phyloP scores from a whole-genome alignment of 2,329 filamentous ascomycete species.

The Pyrenophora teres region DNA sequence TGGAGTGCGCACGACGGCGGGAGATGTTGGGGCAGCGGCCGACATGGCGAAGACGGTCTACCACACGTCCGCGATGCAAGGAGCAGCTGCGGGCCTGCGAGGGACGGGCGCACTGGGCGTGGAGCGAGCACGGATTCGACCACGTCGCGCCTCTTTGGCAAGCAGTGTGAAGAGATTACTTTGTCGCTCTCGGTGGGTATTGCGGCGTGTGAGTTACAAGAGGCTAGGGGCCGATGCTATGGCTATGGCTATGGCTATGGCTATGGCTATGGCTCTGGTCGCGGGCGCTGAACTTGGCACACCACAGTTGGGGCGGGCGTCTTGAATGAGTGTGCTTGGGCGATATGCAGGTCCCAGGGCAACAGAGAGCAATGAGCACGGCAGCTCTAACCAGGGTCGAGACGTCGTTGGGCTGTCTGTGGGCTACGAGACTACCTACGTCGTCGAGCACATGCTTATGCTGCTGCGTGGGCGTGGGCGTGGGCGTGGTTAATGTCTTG shows the following conservation, averaged over 20 bases:
- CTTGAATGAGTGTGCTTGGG: background rate
- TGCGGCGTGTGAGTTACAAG: constrained; percentile 5
- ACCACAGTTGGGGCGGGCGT: constrained; percentile 3
- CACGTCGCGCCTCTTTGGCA: constrained; percentile 17
- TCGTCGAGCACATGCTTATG: too few relatives aligned
- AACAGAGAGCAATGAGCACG: constrained; percentile 14
- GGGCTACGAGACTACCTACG: background rate
- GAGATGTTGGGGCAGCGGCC: constrained; percentile 48
- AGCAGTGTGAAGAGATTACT: constrained; percentile 15
- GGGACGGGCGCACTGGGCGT: constrained; percentile 23
- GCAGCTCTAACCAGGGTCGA: constrained; percentile 5
- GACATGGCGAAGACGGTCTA: constrained; percentile 40
- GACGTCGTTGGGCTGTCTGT: background rate
- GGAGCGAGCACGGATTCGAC: constrained; percentile 17
- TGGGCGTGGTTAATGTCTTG: background rate
- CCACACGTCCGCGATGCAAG: constrained; percentile 26
- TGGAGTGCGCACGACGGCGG: constrained; percentile 47
- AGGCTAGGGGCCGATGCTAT: constrained; percentile 22
- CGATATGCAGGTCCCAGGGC: constrained; percentile 15
- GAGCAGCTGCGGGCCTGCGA: constrained; percentile 25
- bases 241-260: constrained; percentile 1
- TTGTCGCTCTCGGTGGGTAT: constrained; percentile 8
- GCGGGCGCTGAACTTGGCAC: constrained; percentile 18
- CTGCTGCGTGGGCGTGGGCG: background rate
- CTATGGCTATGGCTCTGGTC: constrained; percentile 7